phyloP scores from a whole-genome alignment of 345 rosid species.

The Eucalyptus paniculata region DNA sequence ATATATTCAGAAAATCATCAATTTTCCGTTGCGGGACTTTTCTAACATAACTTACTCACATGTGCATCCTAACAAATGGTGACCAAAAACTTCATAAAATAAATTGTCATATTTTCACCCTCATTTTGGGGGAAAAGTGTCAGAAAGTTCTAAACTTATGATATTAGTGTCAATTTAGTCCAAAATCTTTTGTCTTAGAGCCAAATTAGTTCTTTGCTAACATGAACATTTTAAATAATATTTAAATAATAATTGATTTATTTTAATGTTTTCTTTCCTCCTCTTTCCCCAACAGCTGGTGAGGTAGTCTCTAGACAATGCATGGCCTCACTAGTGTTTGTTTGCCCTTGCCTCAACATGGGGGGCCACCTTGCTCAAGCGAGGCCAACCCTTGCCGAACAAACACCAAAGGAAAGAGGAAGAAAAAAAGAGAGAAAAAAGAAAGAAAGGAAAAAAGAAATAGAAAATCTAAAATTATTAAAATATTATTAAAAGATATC shows the following conservation, averaged over 20 bases:
- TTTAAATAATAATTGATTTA: too few species aligned
- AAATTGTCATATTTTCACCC: background rate
- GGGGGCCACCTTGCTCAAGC: too few species aligned
- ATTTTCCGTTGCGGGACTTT: fast-evolving
- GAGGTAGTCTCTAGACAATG: background rate
- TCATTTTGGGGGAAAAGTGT: background rate
- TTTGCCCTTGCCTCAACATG: too few species aligned
- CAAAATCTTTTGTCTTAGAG: background rate
- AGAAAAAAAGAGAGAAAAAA: background rate
- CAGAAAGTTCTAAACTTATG: too few species aligned
- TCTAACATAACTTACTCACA: too few species aligned
- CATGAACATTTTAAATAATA: too few species aligned
- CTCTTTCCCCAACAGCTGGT: background rate
- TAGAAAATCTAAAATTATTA: too few species aligned
- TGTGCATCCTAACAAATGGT: background rate
- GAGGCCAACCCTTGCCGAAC: background rate
- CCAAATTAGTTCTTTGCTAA: background rate
- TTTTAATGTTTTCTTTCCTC: background rate
- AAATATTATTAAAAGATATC: too few species aligned
- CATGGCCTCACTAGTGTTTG: too few species aligned
- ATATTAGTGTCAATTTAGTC: too few species aligned
- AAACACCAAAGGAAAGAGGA: fast-evolving
- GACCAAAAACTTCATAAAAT: background rate
- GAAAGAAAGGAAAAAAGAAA: fast-evolving
- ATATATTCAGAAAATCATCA: too few species aligned